These are phyloP conservation scores for Ogataea populi-albae DNA, from an alignment of 805 yeast genomes.

Conservation along the genomic window DNA sequence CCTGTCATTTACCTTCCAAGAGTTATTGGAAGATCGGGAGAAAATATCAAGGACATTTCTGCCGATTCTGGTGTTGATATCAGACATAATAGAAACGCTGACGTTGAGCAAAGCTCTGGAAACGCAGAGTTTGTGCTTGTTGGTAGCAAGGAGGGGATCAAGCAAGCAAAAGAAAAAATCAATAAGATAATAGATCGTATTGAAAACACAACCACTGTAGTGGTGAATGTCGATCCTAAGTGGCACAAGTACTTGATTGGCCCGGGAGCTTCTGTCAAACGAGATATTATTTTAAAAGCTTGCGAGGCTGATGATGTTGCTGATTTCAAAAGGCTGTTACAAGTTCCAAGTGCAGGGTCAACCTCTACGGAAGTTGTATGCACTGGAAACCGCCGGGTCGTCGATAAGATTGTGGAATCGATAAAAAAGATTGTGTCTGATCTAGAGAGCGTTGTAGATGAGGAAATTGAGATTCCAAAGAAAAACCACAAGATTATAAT, in stretches of 20 bases:
- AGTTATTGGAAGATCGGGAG: slow-evolving; percentile 89
- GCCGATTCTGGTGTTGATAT: slow-evolving; percentile 65
- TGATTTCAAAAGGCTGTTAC: slow-evolving; percentile 54
- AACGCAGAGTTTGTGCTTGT: slow-evolving; percentile 62
- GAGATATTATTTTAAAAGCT: slow-evolving; percentile 71
- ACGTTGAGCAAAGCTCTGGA: slow-evolving; percentile 41
- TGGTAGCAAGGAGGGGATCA: slow-evolving; percentile 76
- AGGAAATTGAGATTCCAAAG: slow-evolving; percentile 57
- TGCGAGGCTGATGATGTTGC: slow-evolving; percentile 61
- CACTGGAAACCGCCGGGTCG: slow-evolving; percentile 74
- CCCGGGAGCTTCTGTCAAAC: slow-evolving; percentile 67
- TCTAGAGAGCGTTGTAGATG: slow-evolving; percentile 57
- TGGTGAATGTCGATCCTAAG: slow-evolving; percentile 66
- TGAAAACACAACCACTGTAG: slow-evolving; percentile 56
- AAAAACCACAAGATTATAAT: slow-evolving; percentile 72
- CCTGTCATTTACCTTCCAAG: slow-evolving; percentile 76
- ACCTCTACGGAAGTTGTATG: slow-evolving; percentile 58
- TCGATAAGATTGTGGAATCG: slow-evolving; percentile 60
- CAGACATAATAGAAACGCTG: slow-evolving; percentile 37
- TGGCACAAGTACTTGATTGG: slow-evolving; percentile 79
- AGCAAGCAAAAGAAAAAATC: slow-evolving; percentile 65
- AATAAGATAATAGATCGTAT: slow-evolving; percentile 60
- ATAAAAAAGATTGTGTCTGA: slow-evolving; percentile 61
- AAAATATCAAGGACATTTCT: slow-evolving; percentile 73
- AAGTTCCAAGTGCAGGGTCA: slow-evolving; percentile 66